Base-by-base conservation (phyloP, 108 stramenopile species). In the Skeletonema menzelii region DNA sequence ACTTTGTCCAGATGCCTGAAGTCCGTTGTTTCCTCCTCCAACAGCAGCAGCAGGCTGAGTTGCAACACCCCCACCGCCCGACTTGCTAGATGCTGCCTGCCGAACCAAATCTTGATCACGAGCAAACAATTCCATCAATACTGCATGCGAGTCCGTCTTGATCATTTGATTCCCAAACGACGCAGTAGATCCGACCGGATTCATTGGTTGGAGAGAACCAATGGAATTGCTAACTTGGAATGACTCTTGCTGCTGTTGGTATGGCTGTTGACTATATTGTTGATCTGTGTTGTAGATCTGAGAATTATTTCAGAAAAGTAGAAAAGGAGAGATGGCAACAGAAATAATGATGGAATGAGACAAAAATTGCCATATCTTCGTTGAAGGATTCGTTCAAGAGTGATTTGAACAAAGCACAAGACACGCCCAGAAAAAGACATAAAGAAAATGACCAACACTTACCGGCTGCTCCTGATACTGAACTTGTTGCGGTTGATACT, bases 41-140 rank as follows among this genome's bases (percentile, higher is more conserved):
- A 27, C 37, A 46, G 20, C 40, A 56, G 8, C 20, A 68, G 46
- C 31, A 53, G 84, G 80, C 60, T 70, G 60, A 1, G 15, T 19
- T 22, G 6, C 10, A 0, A 60, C 59, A 6, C 34, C 32, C 0
- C 35, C 60, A 17, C 42, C 77, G 6, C 17, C 69, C 2, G 49
- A 6, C 55, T 59, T 70, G 35, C 63, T 32, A 7, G 63, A 46
- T 0, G 89, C 82, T 17, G 92, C 95, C 65, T 93, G 89, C 32
- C 92, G 82, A 13, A 96, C 93, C 19, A 96, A 69, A 69, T 96
- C 92, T 75, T 94, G 92, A 86, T 96, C 95, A 38, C 95, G 84
- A 2, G 93, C 90, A 71, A 96, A 96, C 26, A 96, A 77, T 73
- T 96, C 95, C 95, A 96, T 96, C 31, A 96, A 64, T 4, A 96